These are phyloP conservation scores for Geosmithia morbida DNA, from an alignment of 2,329 filamentous ascomycete genomes.

Conservation along the genomic window DNA sequence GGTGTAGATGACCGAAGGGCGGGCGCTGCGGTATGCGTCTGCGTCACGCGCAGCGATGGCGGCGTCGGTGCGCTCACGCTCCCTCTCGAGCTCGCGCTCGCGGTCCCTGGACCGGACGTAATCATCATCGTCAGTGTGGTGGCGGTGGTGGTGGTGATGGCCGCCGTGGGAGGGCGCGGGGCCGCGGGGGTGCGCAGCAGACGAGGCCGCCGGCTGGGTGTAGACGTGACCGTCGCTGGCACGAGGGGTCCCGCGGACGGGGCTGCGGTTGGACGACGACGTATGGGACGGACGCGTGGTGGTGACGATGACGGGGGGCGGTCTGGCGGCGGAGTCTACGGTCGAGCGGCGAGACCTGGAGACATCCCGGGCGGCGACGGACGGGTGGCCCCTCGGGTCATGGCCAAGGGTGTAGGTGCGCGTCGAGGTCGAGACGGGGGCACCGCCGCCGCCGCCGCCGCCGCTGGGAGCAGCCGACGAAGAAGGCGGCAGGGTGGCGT, in stretches of 20 bases:
- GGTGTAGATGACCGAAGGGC: slow-evolving; percentile 30
- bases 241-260: slow-evolving; percentile 29
- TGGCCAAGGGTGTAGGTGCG: slow-evolving; percentile 43
- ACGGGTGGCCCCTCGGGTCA: slow-evolving; percentile 39
- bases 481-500: background rate
- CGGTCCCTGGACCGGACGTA: slow-evolving; percentile 8
- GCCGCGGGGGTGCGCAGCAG: slow-evolving; percentile 14
- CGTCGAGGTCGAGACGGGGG: slow-evolving; percentile 11
- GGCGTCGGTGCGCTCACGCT: slow-evolving; percentile 33
- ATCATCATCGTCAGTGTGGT: slow-evolving; percentile 19
- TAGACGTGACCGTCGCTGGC: slow-evolving; percentile 37
- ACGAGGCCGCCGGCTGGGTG: slow-evolving; percentile 39
- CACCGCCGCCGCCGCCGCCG: slow-evolving; percentile 10
- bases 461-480: slow-evolving; percentile 6
- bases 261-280: slow-evolving; percentile 28
- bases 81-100: slow-evolving; percentile 33
- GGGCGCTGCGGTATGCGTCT: slow-evolving; percentile 31
- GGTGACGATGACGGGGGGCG: slow-evolving; percentile 43
- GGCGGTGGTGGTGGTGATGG: slow-evolving; percentile 18
- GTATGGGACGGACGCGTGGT: slow-evolving; percentile 28
- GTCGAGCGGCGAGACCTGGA: slow-evolving; percentile 36
- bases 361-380: slow-evolving; percentile 29
- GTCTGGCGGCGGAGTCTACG: slow-evolving; percentile 29
- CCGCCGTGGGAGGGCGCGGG: slow-evolving; percentile 26
- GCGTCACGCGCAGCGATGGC: slow-evolving; percentile 21